Conservation (phyloP, 139 green algal genomes). For the Micractinium conductrix region DNA sequence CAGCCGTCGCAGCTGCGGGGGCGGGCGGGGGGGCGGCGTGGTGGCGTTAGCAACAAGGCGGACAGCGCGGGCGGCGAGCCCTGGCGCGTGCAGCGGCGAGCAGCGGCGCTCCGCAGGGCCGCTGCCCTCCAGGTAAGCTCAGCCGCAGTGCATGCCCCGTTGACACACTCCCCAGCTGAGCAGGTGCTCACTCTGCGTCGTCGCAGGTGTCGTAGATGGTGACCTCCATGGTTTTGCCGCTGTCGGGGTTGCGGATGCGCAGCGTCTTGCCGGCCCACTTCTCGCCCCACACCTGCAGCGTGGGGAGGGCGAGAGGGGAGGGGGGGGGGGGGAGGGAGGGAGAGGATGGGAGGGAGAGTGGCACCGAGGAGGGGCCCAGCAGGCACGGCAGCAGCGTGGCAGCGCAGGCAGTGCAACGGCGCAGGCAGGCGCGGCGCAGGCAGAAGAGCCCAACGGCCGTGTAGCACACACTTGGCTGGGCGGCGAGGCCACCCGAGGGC, state of each 20-base stretch:
- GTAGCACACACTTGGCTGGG: too few species aligned
- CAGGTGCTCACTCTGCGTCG: too few species aligned
- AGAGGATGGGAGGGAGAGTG: not conserved
- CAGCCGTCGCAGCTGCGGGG: slow-evolving; percentile 9
- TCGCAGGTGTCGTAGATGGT: slow-evolving; percentile 7
- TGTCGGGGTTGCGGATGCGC: not conserved
- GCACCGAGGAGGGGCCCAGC: not conserved
- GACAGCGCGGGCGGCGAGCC: too few species aligned
- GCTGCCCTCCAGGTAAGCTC: too few species aligned
- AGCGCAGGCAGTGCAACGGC: not conserved
- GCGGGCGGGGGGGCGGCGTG: too few species aligned
- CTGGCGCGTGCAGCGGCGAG: too few species aligned
- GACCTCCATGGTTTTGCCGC: not conserved
- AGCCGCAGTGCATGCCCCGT: too few species aligned
- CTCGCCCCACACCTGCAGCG: not conserved
- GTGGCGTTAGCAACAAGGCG: too few species aligned
- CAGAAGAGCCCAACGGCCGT: too few species aligned
- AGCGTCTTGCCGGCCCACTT: slow-evolving; percentile 5
- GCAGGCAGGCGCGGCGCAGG: not conserved
- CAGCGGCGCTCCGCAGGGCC: too few species aligned
- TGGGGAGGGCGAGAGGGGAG: not conserved
- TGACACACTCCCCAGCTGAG: too few species aligned
- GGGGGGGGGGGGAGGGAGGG: not conserved
- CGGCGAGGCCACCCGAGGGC: too few species aligned
- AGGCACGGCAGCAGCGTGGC: not conserved